Evolutionary conservation across 2,329 filamentous ascomycete species (phyloP).

Genomic region (Fusarium longipes): DNA sequence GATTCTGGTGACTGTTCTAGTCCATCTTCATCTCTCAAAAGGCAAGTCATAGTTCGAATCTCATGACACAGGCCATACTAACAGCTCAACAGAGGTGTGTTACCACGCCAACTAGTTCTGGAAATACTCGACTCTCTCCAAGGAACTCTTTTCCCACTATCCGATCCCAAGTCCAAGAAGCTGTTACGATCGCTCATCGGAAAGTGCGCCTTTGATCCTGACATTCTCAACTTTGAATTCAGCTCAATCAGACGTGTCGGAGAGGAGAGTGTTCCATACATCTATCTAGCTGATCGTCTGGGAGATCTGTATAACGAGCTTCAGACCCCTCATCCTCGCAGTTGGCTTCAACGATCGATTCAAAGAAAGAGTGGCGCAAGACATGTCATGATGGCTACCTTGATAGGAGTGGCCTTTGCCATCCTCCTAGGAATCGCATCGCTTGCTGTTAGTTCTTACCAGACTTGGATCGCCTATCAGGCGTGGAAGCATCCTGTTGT

Average conservation of each 20-base stretch:
- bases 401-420: background rate
- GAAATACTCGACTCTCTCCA: slow-evolving; percentile 5
- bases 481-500: slow-evolving; percentile 1
- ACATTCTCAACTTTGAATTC: background rate
- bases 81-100: background rate
- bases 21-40: background rate
- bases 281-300: background rate
- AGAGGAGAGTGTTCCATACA: background rate
- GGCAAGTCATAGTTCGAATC: background rate
- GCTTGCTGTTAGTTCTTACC: background rate
- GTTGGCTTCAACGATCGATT: background rate
- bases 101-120: background rate
- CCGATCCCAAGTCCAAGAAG: background rate
- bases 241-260: background rate
- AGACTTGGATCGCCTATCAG: slow-evolving; percentile 1
- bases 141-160: background rate
- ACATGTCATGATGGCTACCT: background rate
- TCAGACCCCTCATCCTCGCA: background rate
- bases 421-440: background rate
- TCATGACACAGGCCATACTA: background rate
- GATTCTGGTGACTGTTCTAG: background rate
- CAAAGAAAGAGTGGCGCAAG: slow-evolving; percentile 2
- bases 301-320: background rate
- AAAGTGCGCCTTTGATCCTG: background rate
- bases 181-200: background rate